These are phyloP conservation scores for Martensiomyces pterosporus DNA, from an alignment of 192 early-diverging fungal genomes.

Conservation along the genomic window DNA sequence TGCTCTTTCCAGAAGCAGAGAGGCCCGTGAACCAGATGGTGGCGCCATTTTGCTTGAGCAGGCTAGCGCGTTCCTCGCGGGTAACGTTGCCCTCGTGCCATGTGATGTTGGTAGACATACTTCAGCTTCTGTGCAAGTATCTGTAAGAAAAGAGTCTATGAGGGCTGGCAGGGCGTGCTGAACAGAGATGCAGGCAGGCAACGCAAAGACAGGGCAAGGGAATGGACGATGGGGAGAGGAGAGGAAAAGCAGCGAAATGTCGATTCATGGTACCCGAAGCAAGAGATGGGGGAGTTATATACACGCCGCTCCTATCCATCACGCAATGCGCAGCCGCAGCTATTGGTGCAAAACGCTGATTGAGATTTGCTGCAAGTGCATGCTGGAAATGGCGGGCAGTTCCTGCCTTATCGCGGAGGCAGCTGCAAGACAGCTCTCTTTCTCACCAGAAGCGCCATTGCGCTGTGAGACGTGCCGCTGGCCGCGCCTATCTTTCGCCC, in stretches of 20 bases:
- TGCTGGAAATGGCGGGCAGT: too few relatives aligned
- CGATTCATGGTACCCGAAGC: too few relatives aligned
- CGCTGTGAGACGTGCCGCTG: not conserved
- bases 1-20: constrained; percentile 93
- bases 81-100: constrained; percentile 81
- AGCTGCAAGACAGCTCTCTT: too few relatives aligned
- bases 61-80: constrained; percentile 64
- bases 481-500: too few relatives aligned
- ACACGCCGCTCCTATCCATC: not conserved
- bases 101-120: constrained; percentile 76
- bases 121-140: not conserved
- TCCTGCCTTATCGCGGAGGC: too few relatives aligned
- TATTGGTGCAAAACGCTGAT: not conserved
- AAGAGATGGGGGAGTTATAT: too few relatives aligned
- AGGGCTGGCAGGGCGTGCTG: too few relatives aligned
- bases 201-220: too few relatives aligned
- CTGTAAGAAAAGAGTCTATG: too few relatives aligned
- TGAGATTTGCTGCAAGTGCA: not conserved
- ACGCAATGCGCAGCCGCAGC: not conserved
- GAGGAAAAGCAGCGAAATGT: not conserved
- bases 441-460: constrained; percentile 1
- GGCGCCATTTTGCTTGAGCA: constrained; percentile 65
- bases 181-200: too few relatives aligned
- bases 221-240: not conserved
- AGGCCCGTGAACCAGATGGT: constrained; percentile 95